A percentile compares a stretch with the other conserved stretches of the same genome.
These are phyloP conservation scores for Irpex rosettiformis DNA, from an alignment of 1,284 basidiomycete species.

Conservation along the genomic window DNA sequence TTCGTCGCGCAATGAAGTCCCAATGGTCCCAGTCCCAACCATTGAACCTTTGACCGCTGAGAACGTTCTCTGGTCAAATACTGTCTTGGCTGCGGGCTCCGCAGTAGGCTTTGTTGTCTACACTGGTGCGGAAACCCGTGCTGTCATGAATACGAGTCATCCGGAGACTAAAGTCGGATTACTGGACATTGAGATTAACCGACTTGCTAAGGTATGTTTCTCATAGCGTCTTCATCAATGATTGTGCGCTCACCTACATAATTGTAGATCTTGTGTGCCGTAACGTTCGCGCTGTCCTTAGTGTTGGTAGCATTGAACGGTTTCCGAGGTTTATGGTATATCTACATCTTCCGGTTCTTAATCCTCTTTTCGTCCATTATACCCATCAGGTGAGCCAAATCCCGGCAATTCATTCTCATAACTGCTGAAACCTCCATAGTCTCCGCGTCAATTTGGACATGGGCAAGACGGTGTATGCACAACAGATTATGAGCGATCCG, in stretches of 20 bases:
- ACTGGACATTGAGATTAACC: constrained; percentile 93
- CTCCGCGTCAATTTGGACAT: constrained; percentile 98
- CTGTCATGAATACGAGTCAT: constrained; percentile 99
- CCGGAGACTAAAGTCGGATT: constrained; percentile 94
- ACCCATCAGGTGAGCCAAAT: constrained; percentile 81
- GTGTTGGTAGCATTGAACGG: constrained; percentile 95
- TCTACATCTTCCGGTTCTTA: constrained; percentile 95
- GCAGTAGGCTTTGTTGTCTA: constrained; percentile 93
- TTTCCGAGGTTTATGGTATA: constrained; percentile 94
- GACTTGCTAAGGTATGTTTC: constrained; percentile 80
- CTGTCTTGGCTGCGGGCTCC: constrained; percentile 92
- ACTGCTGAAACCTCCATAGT: constrained; percentile 39
- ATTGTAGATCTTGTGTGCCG: constrained; percentile 88
- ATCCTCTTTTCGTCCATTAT: constrained; percentile 99
- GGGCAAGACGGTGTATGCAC: constrained; percentile 98
- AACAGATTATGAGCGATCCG: constrained; percentile 89
- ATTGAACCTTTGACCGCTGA: constrained; percentile 87
- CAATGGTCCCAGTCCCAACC: constrained; percentile 53
- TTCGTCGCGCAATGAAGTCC: constrained; percentile 47
- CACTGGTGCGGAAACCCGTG: constrained; percentile 92
- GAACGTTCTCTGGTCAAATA: constrained; percentile 97
- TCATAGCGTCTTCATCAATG: background rate
- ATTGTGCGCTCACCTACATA: background rate
- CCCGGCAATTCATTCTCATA: background rate
- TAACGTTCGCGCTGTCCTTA: constrained; percentile 90